Conservation (phyloP, 192 early-diverging fungal species). For the Coemansia sp. region DNA sequence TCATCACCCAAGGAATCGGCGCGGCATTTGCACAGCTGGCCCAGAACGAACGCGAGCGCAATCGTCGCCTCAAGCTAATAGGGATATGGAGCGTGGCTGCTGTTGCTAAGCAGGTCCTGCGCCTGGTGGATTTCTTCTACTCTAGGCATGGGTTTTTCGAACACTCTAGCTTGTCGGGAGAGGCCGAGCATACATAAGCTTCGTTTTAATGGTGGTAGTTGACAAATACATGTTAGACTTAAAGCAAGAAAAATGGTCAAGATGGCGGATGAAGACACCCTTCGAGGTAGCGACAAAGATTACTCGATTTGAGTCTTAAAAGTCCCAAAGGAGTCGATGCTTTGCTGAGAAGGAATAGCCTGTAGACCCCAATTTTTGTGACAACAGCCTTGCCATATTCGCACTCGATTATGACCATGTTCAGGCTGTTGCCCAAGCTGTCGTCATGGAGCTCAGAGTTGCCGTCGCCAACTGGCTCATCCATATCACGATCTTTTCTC, state of each 20-base stretch:
- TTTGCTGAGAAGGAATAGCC: conserved; percentile 41
- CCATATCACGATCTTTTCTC: conserved; percentile 31
- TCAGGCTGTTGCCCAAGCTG: conserved; percentile 23
- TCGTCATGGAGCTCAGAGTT: conserved; percentile 31
- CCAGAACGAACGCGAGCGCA: conserved; percentile 78
- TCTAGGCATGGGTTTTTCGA: conserved; percentile 71
- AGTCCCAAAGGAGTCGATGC: conserved; percentile 34
- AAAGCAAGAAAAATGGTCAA: neutral
- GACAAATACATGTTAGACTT: neutral
- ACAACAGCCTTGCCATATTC: conserved; percentile 36
- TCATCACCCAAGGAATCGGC: conserved; percentile 79
- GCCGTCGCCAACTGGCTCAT: conserved; percentile 30
- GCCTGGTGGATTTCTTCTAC: conserved; percentile 70
- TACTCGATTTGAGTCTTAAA: conserved; percentile 38
- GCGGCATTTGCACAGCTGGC: conserved; percentile 77
- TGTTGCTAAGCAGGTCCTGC: conserved; percentile 68
- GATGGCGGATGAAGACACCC: conserved; percentile 14
- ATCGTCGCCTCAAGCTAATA: conserved; percentile 78
- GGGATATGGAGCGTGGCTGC: conserved; percentile 86
- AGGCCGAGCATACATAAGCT: neutral
- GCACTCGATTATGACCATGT: conserved; percentile 47
- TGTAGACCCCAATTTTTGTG: conserved; percentile 28
- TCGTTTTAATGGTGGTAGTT: too few relatives aligned
- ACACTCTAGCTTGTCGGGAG: neutral
- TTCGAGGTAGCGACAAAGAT: conserved; percentile 29